phyloP scores from a whole-genome alignment of 176 grass and related monocot genomes.

The Aegilops sharonensis region DNA sequence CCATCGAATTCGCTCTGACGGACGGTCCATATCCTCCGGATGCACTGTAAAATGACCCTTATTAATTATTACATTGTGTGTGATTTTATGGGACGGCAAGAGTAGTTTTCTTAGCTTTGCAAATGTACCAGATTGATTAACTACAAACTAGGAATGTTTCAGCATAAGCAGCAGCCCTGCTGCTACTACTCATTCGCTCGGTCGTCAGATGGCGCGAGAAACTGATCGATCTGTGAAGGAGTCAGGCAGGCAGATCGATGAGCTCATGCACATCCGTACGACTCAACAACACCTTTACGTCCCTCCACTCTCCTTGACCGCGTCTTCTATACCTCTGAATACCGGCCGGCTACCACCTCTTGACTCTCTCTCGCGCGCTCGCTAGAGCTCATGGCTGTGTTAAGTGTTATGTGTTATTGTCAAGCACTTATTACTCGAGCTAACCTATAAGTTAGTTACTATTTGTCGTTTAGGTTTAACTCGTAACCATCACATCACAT shows the following conservation, averaged over 20 bases:
- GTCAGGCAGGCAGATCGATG: neutral
- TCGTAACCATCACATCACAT: neutral
- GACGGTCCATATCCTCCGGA: too few relatives aligned
- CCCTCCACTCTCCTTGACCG: neutral
- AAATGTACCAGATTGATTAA: neutral
- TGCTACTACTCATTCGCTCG: neutral
- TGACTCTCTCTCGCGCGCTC: neutral
- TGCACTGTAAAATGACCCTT: too few relatives aligned
- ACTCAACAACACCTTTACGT: neutral
- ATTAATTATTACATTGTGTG: too few relatives aligned
- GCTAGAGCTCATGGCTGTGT: neutral
- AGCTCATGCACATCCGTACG: neutral
- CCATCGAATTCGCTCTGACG: too few relatives aligned
- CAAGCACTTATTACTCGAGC: neutral
- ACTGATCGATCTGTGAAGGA: neutral
- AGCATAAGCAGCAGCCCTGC: neutral
- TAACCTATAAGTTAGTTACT: neutral
- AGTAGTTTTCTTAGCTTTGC: too few relatives aligned
- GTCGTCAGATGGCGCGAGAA: constrained; percentile 2
- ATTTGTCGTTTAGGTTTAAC: neutral
- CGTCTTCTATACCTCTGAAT: constrained; percentile 6
- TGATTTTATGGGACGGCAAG: too few relatives aligned
- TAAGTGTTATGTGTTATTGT: neutral
- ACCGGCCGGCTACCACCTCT: constrained; percentile 11
- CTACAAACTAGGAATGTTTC: neutral